Percentiles rank a stretch among this genome's conserved stretches.
phyloP scores from a whole-genome alignment of 1,139 yeast genomes.

The Pichia sp. region DNA sequence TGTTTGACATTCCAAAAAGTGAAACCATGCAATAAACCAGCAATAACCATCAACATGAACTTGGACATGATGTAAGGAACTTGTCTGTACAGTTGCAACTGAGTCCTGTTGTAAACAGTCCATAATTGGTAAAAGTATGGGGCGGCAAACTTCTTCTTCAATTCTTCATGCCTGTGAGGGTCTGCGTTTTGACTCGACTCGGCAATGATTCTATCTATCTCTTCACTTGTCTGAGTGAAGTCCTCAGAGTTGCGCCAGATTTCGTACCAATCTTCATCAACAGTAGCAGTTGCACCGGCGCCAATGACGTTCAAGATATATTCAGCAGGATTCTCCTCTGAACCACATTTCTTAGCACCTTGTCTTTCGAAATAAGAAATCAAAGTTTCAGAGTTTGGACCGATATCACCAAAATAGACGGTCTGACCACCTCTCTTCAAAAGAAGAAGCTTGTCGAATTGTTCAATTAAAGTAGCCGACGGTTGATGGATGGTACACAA shows the following conservation, averaged over 20 bases:
- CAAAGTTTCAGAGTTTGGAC: constrained; percentile 43
- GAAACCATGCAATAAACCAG: constrained; percentile 49
- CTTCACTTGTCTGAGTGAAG: constrained; percentile 19
- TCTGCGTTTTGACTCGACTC: constrained; percentile 21
- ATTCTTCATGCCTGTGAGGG: constrained; percentile 32
- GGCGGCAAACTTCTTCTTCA: constrained; percentile 35
- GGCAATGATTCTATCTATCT: constrained; percentile 26
- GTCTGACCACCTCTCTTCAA: constrained; percentile 50
- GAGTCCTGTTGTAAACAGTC: constrained; percentile 41
- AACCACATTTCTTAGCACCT: constrained; percentile 49
- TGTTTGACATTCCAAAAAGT: constrained; percentile 30
- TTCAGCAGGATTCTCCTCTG: constrained; percentile 50
- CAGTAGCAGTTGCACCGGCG: constrained; percentile 50
- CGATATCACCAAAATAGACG: constrained; percentile 57
- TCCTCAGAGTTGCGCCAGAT: constrained; percentile 34
- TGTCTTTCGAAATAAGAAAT: constrained; percentile 48
- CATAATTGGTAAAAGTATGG: constrained; percentile 38
- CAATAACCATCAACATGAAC: constrained; percentile 30
- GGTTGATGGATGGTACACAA: constrained; percentile 57
- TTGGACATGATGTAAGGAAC: constrained; percentile 46
- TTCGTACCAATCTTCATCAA: constrained; percentile 43
- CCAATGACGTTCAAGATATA: constrained; percentile 55
- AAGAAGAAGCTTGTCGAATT: constrained; percentile 42
- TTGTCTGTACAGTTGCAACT: constrained; percentile 45
- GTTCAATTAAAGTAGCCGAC: constrained; percentile 49